Percentiles rank a stretch among this genome's conserved stretches.
These are phyloP conservation scores for Fusarium chlamydosporum DNA, from an alignment of 2,329 filamentous ascomycete species.

Conservation along the genomic window DNA sequence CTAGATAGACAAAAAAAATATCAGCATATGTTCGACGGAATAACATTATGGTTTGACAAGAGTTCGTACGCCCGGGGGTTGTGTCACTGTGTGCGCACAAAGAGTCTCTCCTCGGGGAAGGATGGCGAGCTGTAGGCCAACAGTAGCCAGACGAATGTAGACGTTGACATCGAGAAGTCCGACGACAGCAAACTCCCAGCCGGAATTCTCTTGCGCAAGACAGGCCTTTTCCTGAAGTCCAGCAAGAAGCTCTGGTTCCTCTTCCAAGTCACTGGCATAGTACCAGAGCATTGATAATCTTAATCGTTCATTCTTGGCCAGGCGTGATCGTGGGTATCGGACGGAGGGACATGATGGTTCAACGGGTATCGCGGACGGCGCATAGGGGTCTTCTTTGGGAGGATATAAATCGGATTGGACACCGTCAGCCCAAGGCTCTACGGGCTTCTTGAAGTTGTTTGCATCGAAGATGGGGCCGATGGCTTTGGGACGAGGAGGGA, in stretches of 20 bases:
- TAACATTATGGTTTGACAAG: neutral
- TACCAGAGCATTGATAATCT: constrained; percentile 59
- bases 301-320: constrained; percentile 52
- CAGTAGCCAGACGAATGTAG: constrained; percentile 60
- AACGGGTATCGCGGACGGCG: constrained; percentile 29
- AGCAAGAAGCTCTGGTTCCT: constrained; percentile 58
- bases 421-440: constrained; percentile 35
- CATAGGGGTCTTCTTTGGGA: constrained; percentile 20
- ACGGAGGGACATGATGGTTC: constrained; percentile 5
- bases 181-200: constrained; percentile 63
- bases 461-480: constrained; percentile 46
- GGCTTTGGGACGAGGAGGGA: constrained; percentile 28
- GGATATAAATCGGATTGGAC: constrained; percentile 13
- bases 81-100: constrained; percentile 61
- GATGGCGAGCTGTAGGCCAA: constrained; percentile 58
- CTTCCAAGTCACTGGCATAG: constrained; percentile 57
- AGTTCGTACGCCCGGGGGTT: constrained; percentile 50
- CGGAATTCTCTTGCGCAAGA: constrained; percentile 58
- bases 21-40: neutral
- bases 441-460: constrained; percentile 22
- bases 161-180: constrained; percentile 60
- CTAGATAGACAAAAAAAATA: constrained; percentile 23
- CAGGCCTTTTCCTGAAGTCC: constrained; percentile 60
- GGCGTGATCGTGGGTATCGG: constrained; percentile 45
- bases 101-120: constrained; percentile 62